Conservation (phyloP, 805 yeast species). For the Komagataella phaffii region DNA sequence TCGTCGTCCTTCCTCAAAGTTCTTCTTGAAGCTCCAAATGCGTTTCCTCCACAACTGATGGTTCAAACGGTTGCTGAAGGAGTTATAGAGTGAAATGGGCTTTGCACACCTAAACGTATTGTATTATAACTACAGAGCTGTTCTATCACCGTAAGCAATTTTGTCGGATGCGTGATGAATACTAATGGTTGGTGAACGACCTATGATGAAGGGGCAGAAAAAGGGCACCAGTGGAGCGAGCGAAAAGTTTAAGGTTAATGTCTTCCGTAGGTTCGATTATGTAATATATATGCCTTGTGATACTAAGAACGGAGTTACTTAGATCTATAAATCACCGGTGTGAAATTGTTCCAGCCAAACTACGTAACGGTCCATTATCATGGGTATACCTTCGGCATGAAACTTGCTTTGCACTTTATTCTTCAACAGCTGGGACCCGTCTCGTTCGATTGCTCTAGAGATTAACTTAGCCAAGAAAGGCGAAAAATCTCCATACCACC, state of each 20-base stretch:
- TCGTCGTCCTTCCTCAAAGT: background rate
- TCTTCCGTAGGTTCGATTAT: background rate
- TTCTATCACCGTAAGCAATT: background rate
- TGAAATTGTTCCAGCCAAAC: slow-evolving; percentile 18
- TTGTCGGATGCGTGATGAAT: slow-evolving; percentile 1
- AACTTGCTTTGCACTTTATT: slow-evolving; percentile 25
- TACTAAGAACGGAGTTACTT: background rate
- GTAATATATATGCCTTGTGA: background rate
- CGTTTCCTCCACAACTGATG: background rate
- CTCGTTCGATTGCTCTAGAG: slow-evolving; percentile 23
- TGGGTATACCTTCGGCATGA: slow-evolving; percentile 9
- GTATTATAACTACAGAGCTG: background rate
- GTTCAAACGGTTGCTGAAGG: background rate
- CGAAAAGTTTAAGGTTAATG: background rate
- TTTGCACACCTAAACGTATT: background rate
- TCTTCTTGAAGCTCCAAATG: background rate
- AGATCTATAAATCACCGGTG: background rate
- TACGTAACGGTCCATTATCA: slow-evolving; percentile 13
- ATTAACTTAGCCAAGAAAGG: slow-evolving; percentile 25
- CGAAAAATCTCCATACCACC: slow-evolving; percentile 51
- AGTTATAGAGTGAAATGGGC: background rate
- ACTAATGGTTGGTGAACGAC: background rate
- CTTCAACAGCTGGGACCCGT: slow-evolving; percentile 26
- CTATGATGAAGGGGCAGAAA: background rate
- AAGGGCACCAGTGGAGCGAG: background rate